phyloP scores from a whole-genome alignment of 1,284 basidiomycete genomes.

The Macrocystidia cucumis region DNA sequence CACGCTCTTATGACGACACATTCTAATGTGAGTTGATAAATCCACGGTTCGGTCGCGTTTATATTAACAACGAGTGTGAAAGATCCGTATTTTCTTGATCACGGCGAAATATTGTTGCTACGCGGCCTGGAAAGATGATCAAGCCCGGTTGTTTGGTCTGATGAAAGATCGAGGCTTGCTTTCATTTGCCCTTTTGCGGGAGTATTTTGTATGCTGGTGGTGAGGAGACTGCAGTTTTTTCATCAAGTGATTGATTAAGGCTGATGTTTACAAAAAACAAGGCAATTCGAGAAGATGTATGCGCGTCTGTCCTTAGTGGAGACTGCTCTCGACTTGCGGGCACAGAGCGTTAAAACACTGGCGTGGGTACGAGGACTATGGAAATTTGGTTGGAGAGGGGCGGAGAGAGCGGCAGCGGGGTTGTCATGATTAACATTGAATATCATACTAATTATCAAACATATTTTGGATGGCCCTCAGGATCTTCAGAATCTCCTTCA shows the following conservation, averaged over 20 bases:
- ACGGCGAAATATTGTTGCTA: conserved; percentile 86
- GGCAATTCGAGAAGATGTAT: conserved; percentile 52
- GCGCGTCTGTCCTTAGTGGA: conserved; percentile 46
- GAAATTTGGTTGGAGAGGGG: conserved; percentile 51
- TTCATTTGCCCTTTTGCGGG: conserved; percentile 38
- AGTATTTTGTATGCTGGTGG: conserved; percentile 65
- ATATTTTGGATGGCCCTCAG: conserved; percentile 7
- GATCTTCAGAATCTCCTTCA: conserved; percentile 4
- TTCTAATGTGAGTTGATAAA: conserved; percentile 51
- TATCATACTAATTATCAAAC: conserved; percentile 1
- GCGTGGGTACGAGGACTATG: conserved; percentile 66
- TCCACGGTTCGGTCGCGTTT: conserved; percentile 2
- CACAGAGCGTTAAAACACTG: conserved; percentile 45
- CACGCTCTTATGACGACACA: conserved; percentile 69
- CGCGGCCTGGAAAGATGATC: conserved; percentile 82
- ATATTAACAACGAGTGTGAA: conserved; percentile 3
- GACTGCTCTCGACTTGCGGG: conserved; percentile 60
- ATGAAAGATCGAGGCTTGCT: conserved; percentile 45
- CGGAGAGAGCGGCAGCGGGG: conserved; percentile 63
- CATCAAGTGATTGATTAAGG: conserved; percentile 6
- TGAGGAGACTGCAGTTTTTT: conserved; percentile 21
- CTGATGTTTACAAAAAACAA: conserved; percentile 19
- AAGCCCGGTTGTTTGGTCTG: conserved; percentile 37
- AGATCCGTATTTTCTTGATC: conserved; percentile 86
- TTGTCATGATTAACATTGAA: conserved; percentile 26